Percentiles rank a stretch among this genome's conserved stretches.
Conservation (phyloP, 441 rosid species). For the Syzygium syzygioides region DNA sequence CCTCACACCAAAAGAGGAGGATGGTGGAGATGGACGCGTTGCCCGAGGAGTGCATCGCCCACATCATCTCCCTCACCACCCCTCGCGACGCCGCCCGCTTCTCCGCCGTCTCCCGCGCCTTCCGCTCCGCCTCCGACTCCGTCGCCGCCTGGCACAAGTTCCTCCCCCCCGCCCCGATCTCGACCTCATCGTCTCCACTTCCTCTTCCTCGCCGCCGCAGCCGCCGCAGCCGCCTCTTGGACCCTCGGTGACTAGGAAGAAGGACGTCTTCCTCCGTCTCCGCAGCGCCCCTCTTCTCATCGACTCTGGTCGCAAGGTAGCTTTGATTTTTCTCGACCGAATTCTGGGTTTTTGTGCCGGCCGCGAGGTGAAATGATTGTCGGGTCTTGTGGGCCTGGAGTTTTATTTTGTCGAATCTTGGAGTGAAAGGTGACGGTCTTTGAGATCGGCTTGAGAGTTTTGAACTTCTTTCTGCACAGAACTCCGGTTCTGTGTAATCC, state of each 20-base stretch:
- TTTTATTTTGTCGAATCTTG: not conserved
- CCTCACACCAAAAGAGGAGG: not conserved
- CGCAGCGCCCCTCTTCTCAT: conserved; percentile 2
- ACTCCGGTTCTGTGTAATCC: not conserved
- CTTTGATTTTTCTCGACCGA: not conserved
- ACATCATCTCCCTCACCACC: not conserved
- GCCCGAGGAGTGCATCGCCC: conserved; percentile 4
- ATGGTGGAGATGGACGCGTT: not conserved
- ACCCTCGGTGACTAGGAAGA: not conserved
- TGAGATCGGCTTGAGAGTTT: not conserved
- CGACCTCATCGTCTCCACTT: not conserved
- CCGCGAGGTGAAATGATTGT: too few species aligned
- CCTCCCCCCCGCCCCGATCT: conserved; percentile 6
- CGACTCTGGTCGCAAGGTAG: conserved; percentile 4
- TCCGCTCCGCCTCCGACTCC: not conserved
- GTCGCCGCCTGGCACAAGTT: conserved; percentile 4
- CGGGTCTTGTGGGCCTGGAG: not conserved
- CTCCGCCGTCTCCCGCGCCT: not conserved
- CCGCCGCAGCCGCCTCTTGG: not conserved
- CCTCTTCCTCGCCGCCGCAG: not conserved
- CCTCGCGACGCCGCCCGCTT: conserved; percentile 1
- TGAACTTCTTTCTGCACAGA: not conserved
- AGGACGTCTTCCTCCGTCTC: conserved; percentile 5
- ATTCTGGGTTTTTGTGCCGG: not conserved
- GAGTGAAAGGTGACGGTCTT: not conserved